Evolutionary conservation across 768 basidiomycete species (phyloP).

Genomic region (Mycena sanguinolenta): DNA sequence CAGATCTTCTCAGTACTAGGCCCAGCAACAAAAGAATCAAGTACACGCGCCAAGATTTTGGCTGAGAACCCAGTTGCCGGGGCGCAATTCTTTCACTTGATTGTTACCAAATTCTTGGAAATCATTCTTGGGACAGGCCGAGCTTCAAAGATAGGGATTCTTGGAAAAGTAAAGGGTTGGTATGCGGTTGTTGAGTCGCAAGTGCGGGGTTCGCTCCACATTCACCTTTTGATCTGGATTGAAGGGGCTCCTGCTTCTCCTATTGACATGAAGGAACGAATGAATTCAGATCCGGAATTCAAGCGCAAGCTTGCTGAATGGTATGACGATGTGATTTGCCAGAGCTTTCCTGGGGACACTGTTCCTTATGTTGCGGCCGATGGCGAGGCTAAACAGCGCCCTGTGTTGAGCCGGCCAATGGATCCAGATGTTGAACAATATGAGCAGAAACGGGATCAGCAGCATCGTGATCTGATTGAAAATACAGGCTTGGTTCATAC

Average conservation of each 20-base stretch:
- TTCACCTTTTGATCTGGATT: slow-evolving; percentile 44
- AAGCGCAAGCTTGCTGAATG: slow-evolving; percentile 15
- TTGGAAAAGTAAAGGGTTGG: slow-evolving; percentile 41
- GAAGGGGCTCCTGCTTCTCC: slow-evolving; percentile 21
- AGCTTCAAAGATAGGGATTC: slow-evolving; percentile 36
- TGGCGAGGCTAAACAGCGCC: background rate
- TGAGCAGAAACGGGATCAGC: background rate
- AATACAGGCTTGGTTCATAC: slow-evolving; percentile 3
- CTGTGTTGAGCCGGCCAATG: background rate
- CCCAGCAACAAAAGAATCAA: background rate
- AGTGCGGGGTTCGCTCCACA: slow-evolving; percentile 43
- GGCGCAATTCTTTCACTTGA: slow-evolving; percentile 50
- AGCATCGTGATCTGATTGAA: background rate
- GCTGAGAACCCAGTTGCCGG: slow-evolving; percentile 24
- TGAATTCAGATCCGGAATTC: slow-evolving; percentile 21
- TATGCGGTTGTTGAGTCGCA: slow-evolving; percentile 45
- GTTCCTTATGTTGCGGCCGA: background rate
- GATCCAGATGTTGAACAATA: background rate
- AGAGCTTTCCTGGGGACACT: background rate
- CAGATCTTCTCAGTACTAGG: slow-evolving; percentile 31
- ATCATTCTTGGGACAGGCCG: slow-evolving; percentile 39
- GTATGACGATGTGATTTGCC: slow-evolving; percentile 20
- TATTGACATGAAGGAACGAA: slow-evolving; percentile 23
- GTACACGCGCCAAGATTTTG: background rate
- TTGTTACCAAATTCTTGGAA: slow-evolving; percentile 39